phyloP scores from a whole-genome alignment of 257 asterid genomes.

The Linaria vulgaris region DNA sequence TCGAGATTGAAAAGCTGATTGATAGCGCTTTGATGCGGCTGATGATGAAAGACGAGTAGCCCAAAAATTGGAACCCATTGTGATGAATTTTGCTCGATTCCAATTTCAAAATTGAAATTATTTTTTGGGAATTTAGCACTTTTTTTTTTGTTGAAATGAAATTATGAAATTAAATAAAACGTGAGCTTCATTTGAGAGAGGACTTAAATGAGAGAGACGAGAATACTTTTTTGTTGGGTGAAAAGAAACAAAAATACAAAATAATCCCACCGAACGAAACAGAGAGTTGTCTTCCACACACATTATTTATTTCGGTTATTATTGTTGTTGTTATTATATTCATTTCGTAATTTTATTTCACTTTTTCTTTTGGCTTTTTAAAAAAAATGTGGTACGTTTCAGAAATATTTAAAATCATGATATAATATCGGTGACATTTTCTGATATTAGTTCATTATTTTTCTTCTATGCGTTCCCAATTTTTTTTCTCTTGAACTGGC shows the following conservation, averaged over 20 bases:
- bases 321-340: background rate
- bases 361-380: too few relatives aligned
- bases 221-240: too few relatives aligned
- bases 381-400: too few relatives aligned
- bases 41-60: conserved; percentile 54
- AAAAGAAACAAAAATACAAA: too few relatives aligned
- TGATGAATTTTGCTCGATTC: conserved; percentile 18
- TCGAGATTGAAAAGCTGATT: conserved; percentile 56
- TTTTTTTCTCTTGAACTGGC: too few relatives aligned
- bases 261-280: conserved; percentile 51
- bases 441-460: too few relatives aligned
- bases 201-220: background rate
- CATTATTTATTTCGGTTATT: background rate
- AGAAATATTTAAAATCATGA: too few relatives aligned
- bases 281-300: conserved; percentile 31
- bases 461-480: too few relatives aligned
- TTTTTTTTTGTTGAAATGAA: background rate
- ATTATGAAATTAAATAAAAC: conserved; percentile 5
- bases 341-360: too few relatives aligned
- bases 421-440: too few relatives aligned
- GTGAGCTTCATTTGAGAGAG: background rate
- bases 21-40: conserved; percentile 59
- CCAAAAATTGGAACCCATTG: conserved; percentile 64
- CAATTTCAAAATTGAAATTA: conserved; percentile 12
- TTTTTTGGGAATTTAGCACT: background rate